Percentiles rank a stretch among this genome's conserved stretches.
These are phyloP conservation scores for Suhomyces bolitotheri DNA, from an alignment of 1,139 yeast species.

Conservation along the genomic window DNA sequence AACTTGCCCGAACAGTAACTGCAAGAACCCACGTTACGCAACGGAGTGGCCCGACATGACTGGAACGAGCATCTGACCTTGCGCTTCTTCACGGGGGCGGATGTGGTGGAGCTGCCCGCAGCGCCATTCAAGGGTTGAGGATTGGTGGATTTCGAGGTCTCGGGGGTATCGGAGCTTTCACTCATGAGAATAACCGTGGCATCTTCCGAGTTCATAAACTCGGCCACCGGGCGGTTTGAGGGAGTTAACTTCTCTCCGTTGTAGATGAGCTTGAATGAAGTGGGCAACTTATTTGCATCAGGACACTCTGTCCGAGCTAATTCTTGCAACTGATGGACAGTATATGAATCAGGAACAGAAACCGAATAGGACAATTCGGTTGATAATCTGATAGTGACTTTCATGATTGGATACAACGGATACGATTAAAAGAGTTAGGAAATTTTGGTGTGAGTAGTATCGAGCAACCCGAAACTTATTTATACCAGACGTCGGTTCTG, in stretches of 20 bases:
- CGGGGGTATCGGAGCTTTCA: slow-evolving; percentile 29
- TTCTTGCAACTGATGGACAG: slow-evolving; percentile 49
- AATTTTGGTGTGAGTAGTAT: background rate
- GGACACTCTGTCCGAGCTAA: slow-evolving; percentile 48
- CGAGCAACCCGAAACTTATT: too few species aligned
- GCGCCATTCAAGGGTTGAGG: slow-evolving; percentile 10
- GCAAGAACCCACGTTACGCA: slow-evolving; percentile 88
- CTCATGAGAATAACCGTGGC: slow-evolving; percentile 49
- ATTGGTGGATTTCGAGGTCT: slow-evolving; percentile 13
- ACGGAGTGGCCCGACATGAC: slow-evolving; percentile 64
- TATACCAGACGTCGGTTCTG: too few species aligned
- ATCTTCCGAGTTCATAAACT: slow-evolving; percentile 23
- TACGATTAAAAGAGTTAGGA: background rate
- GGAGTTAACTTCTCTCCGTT: slow-evolving; percentile 53
- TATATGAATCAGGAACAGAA: slow-evolving; percentile 50
- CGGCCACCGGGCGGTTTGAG: slow-evolving; percentile 23
- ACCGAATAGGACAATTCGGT: slow-evolving; percentile 44
- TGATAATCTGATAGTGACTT: slow-evolving; percentile 43
- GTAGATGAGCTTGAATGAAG: slow-evolving; percentile 49
- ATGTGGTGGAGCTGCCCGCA: slow-evolving; percentile 48
- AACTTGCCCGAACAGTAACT: slow-evolving; percentile 82
- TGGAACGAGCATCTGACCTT: slow-evolving; percentile 65
- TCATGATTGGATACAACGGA: slow-evolving; percentile 36
- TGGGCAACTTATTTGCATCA: slow-evolving; percentile 32
- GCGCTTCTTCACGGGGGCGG: slow-evolving; percentile 48